Percentiles rank a stretch among this genome's conserved stretches.
phyloP scores from a whole-genome alignment of 75 land plant species.

The Cupressus sempervirens region DNA sequence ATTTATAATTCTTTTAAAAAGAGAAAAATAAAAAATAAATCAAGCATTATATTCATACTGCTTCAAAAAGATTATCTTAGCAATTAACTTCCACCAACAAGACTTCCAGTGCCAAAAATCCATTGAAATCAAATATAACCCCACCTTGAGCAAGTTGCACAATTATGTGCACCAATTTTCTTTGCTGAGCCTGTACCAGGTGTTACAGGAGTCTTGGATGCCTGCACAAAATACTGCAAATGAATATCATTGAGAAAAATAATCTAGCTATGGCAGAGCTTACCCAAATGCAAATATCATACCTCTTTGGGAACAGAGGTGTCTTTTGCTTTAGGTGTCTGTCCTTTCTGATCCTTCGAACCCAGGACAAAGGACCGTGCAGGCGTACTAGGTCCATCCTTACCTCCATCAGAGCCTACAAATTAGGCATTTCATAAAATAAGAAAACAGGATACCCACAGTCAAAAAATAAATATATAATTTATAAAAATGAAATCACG shows the following conservation, averaged over 20 bases:
- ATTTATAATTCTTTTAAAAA: no score
- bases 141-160: background rate
- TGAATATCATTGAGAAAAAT: background rate
- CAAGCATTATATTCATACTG: background rate
- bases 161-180: constrained; percentile 2
- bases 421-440: background rate
- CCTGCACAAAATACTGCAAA: background rate
- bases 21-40: no score
- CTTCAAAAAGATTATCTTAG: background rate
- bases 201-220: background rate
- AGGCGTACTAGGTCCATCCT: background rate
- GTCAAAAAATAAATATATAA: background rate
- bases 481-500: background rate
- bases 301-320: background rate
- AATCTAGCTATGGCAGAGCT: background rate
- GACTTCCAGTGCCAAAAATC: background rate
- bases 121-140: background rate
- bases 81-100: background rate
- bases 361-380: background rate
- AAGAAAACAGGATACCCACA: background rate
- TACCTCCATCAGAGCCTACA: constrained; percentile 1
- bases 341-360: background rate
- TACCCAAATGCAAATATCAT: background rate
- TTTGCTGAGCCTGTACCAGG: background rate
- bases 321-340: constrained; percentile 3